A percentile compares a stretch with the other conserved stretches of the same genome.
Evolutionary conservation across 192 early-diverging fungal species (phyloP).

Genomic region (Spizellomyces sp.): DNA sequence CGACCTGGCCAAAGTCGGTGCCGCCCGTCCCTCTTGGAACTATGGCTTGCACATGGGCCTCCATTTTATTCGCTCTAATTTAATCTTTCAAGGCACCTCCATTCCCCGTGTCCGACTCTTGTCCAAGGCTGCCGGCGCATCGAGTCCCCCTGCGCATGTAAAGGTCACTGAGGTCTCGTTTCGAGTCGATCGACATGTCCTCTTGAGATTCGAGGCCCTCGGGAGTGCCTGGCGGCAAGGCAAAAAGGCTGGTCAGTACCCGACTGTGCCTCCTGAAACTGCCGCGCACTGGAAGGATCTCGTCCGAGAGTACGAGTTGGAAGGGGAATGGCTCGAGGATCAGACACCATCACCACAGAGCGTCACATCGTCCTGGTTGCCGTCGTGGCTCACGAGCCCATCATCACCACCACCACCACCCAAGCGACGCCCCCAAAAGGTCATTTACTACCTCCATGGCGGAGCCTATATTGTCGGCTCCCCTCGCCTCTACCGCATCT

Average conservation of each 20-base stretch:
- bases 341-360: background rate
- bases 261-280: constrained; percentile 26
- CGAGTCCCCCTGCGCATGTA: constrained; percentile 11
- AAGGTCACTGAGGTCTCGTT: constrained; percentile 10
- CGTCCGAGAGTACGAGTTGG: constrained; percentile 29
- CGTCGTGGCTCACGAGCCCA: background rate
- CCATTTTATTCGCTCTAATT: constrained; percentile 30
- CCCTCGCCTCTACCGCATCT: constrained; percentile 29
- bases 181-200: constrained; percentile 13
- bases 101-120: constrained; percentile 22
- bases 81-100: constrained; percentile 21
- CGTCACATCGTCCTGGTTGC: background rate
- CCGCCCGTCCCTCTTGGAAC: constrained; percentile 17
- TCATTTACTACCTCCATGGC: constrained; percentile 46
- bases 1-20: background rate
- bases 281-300: background rate
- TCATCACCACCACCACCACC: background rate
- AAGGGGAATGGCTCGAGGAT: constrained; percentile 43
- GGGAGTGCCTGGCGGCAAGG: constrained; percentile 10
- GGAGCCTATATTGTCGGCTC: constrained; percentile 48
- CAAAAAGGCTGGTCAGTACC: constrained; percentile 21
- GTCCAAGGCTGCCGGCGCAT: background rate
- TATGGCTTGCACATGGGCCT: constrained; percentile 22
- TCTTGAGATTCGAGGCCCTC: constrained; percentile 30
- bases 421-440: constrained; percentile 20